Conservation (phyloP, 75 land plant genomes). For the Pinus albicaulis region DNA sequence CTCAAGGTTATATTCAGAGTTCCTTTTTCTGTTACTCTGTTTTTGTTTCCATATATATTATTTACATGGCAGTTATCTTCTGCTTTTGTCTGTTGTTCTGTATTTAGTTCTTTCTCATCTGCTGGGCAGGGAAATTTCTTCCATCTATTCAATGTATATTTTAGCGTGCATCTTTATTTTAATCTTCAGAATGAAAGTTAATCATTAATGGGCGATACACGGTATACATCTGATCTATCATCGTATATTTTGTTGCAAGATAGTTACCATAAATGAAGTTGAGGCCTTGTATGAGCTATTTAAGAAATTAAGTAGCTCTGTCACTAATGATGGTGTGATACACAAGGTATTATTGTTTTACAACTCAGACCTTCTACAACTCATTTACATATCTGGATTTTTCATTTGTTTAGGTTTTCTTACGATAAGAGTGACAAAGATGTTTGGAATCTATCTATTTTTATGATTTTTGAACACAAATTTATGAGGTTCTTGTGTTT, state of each 20-base stretch:
- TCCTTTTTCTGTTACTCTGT: not conserved
- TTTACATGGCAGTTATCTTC: not conserved
- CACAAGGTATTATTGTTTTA: conserved; percentile 58
- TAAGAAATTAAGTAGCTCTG: conserved; percentile 74
- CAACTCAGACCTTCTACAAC: not conserved
- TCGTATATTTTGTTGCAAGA: not conserved
- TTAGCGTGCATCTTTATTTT: no score
- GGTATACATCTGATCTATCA: not conserved
- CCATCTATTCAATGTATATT: no score
- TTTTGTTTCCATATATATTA: not conserved
- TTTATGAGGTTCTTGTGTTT: not conserved
- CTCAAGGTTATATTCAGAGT: not conserved
- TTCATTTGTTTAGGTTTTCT: not conserved
- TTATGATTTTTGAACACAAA: not conserved
- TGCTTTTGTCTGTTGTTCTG: not conserved
- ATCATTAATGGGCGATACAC: not conserved
- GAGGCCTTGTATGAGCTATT: conserved; percentile 87
- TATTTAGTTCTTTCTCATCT: not conserved
- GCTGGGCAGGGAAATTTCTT: not conserved
- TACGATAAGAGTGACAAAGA: not conserved
- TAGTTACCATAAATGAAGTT: conserved; percentile 84
- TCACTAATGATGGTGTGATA: conserved; percentile 77
- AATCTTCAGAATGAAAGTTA: no score
- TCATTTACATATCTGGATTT: not conserved
- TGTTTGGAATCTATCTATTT: not conserved